These are phyloP conservation scores for Lasiodiplodia gonubiensis DNA, from an alignment of 2,329 filamentous ascomycete species.

Conservation along the genomic window DNA sequence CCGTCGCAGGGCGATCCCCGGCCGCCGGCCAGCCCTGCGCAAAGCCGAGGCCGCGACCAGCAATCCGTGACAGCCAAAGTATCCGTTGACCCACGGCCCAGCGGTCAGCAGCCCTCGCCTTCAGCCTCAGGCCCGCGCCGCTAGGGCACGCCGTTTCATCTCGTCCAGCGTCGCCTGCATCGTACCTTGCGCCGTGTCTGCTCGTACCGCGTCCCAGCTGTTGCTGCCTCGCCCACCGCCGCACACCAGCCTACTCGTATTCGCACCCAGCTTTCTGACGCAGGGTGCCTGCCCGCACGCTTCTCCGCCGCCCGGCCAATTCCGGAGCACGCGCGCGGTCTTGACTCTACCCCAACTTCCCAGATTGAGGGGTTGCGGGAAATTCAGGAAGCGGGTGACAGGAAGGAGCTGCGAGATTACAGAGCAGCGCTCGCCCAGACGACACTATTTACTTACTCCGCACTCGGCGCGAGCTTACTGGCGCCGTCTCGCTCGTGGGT, in stretches of 20 bases:
- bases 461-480: not conserved
- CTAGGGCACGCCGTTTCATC: slow-evolving; percentile 18
- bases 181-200: slow-evolving; percentile 23
- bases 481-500: not conserved
- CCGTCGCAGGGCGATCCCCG: slow-evolving; percentile 21
- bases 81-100: slow-evolving; percentile 2
- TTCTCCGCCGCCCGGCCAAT: slow-evolving; percentile 4
- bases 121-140: slow-evolving; percentile 23
- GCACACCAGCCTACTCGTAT: slow-evolving; percentile 10
- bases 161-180: slow-evolving; percentile 5
- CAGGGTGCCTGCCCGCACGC: not conserved
- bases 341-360: not conserved
- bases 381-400: slow-evolving; percentile 23
- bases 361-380: slow-evolving; percentile 21
- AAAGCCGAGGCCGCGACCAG: slow-evolving; percentile 18
- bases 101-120: slow-evolving; percentile 12
- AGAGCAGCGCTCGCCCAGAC: not conserved
- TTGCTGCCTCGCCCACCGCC: not conserved
- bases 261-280: slow-evolving; percentile 17
- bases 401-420: slow-evolving; percentile 4
- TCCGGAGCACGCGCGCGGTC: slow-evolving; percentile 4
- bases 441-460: slow-evolving; percentile 6
- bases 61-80: not conserved
- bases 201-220: not conserved
- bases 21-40: slow-evolving; percentile 16